Evolutionary conservation across 192 early-diverging fungal genomes (phyloP).

Genomic region (Geranomyces michiganensis): DNA sequence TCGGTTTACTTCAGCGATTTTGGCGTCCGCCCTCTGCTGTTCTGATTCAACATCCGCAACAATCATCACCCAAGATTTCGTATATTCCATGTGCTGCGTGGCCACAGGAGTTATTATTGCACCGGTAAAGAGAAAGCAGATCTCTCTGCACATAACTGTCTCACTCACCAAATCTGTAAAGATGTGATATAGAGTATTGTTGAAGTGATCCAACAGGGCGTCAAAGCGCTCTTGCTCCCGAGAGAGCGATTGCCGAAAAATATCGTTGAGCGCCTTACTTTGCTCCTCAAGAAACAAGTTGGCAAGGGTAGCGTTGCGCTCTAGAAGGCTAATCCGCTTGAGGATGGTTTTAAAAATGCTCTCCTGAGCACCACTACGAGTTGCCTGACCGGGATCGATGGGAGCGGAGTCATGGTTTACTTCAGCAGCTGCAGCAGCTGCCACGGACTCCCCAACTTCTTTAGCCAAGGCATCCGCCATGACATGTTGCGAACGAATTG

Average conservation of each 20-base stretch:
- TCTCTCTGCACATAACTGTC: background rate
- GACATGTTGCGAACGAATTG: too few relatives aligned
- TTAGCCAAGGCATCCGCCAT: background rate
- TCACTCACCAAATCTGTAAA: conserved; percentile 43
- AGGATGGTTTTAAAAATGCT: conserved; percentile 90
- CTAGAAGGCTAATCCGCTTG: conserved; percentile 77
- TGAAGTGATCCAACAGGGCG: conserved; percentile 37
- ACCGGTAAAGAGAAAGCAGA: background rate
- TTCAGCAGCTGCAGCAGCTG: background rate
- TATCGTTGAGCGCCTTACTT: conserved; percentile 42
- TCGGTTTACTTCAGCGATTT: conserved; percentile 20
- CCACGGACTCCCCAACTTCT: background rate
- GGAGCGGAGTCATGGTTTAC: background rate
- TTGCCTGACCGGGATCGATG: background rate
- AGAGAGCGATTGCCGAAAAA: conserved; percentile 35
- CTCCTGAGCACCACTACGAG: conserved; percentile 60
- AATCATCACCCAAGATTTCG: conserved; percentile 14
- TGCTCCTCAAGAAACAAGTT: conserved; percentile 51
- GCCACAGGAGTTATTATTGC: background rate
- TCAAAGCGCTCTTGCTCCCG: conserved; percentile 32
- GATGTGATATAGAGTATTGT: conserved; percentile 37
- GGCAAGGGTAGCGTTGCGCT: conserved; percentile 72
- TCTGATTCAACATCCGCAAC: conserved; percentile 15
- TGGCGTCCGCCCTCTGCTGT: background rate
- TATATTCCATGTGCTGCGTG: conserved; percentile 29